phyloP scores from a whole-genome alignment of 768 basidiomycete species.

The Clathrus columnatus region DNA sequence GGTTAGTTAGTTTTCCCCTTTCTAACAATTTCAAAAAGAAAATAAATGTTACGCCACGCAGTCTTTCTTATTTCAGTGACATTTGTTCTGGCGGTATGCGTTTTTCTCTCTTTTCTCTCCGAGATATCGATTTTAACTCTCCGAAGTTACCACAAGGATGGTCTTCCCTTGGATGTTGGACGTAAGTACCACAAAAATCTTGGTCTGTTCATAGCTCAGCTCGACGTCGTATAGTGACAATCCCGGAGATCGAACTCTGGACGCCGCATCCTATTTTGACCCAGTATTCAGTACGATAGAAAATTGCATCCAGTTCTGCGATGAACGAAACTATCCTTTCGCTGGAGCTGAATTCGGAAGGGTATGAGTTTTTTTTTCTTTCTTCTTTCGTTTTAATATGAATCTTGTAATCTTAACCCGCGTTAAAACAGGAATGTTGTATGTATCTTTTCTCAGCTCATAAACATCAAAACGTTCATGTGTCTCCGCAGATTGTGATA shows the following conservation, averaged over 20 bases:
- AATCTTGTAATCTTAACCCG: background rate
- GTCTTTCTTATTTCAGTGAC: background rate
- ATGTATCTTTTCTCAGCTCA: constrained; percentile 7
- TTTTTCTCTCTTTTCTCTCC: background rate
- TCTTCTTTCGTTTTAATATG: background rate
- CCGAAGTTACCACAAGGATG: background rate
- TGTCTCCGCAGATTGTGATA: constrained; percentile 40
- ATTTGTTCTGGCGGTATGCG: background rate
- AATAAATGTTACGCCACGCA: background rate
- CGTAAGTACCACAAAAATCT: background rate
- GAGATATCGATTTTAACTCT: background rate
- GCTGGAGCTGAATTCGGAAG: constrained; percentile 40
- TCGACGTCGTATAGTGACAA: constrained; percentile 38
- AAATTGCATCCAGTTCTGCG: constrained; percentile 37
- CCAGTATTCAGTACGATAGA: constrained; percentile 54
- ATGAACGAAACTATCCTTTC: constrained; percentile 27
- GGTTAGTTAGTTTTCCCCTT: background rate
- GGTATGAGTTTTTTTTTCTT: constrained; percentile 41
- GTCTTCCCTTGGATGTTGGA: background rate
- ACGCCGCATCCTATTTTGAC: constrained; percentile 36
- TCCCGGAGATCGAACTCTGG: constrained; percentile 46
- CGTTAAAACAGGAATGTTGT: constrained; percentile 13
- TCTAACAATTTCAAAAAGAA: background rate
- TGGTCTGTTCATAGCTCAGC: background rate
- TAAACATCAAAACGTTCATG: background rate